phyloP scores from a whole-genome alignment of 169 alveolate genomes.

The Plasmodium fragile region DNA sequence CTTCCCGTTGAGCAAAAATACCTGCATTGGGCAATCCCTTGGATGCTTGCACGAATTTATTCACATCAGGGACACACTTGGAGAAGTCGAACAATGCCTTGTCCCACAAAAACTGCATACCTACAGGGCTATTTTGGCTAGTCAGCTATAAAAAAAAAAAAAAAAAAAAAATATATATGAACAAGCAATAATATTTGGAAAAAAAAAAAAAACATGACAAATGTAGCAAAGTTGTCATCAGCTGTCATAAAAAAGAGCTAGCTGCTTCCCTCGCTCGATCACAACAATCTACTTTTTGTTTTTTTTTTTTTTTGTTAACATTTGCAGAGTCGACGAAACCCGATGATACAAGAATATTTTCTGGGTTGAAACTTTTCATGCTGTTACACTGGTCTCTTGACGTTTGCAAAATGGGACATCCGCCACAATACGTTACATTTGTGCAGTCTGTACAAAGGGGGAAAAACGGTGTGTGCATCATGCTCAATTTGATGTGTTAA shows the following conservation, averaged over 20 bases:
- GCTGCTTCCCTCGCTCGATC: not conserved
- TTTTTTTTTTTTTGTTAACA: slow-evolving; percentile 42
- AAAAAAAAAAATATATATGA: slow-evolving; percentile 8
- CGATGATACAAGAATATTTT: slow-evolving; percentile 36
- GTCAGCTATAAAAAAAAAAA: slow-evolving; percentile 20
- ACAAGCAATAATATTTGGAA: not conserved
- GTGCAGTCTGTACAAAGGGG: slow-evolving; percentile 45
- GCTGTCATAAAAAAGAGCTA: not conserved
- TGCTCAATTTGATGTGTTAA: not conserved
- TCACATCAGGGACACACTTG: slow-evolving; percentile 59
- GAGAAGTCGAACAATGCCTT: slow-evolving; percentile 53
- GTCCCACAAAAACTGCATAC: slow-evolving; percentile 40
- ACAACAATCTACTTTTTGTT: not conserved
- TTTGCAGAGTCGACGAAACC: slow-evolving; percentile 44
- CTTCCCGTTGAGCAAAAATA: not conserved
- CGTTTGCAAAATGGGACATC: slow-evolving; percentile 26
- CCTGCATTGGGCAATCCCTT: slow-evolving; percentile 26
- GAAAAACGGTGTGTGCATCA: not conserved
- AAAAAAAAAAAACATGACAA: not conserved
- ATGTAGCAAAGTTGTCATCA: not conserved
- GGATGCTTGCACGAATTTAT: slow-evolving; percentile 22
- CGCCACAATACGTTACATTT: slow-evolving; percentile 61
- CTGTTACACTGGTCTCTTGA: slow-evolving; percentile 57
- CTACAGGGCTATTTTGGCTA: slow-evolving; percentile 29
- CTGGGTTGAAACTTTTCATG: slow-evolving; percentile 42